Evolutionary conservation across 108 stramenopile species (phyloP).

Genomic region (Skeletonema tropicum): DNA sequence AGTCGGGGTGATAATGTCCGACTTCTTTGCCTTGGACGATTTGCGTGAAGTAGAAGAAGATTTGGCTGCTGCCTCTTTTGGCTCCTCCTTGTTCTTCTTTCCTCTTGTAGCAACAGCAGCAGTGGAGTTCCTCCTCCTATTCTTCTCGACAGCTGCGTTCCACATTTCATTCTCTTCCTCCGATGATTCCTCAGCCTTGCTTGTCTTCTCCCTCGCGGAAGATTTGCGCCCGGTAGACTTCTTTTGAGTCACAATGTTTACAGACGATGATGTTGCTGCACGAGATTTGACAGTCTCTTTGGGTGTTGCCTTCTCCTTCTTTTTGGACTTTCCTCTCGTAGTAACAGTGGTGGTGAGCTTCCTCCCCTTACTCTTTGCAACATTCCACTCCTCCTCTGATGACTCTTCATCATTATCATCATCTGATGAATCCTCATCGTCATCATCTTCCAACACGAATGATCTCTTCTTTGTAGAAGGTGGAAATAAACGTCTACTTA

Average conservation of each 20-base stretch:
- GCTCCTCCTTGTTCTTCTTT: not conserved
- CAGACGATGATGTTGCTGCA: not conserved
- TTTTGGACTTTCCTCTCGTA: slow-evolving; percentile 1
- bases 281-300: not conserved
- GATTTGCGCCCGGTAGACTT: not conserved
- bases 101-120: not conserved
- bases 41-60: not conserved
- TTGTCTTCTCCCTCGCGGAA: not conserved
- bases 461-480: slow-evolving; percentile 3
- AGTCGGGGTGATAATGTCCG: not conserved
- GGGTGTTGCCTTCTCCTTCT: not conserved
- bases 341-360: not conserved
- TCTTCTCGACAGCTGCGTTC: not conserved
- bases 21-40: not conserved
- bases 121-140: not conserved
- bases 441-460: not conserved
- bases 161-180: not conserved
- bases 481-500: slow-evolving; percentile 4
- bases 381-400: not conserved
- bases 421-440: not conserved
- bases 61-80: not conserved
- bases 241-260: not conserved
- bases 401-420: not conserved
- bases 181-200: not conserved
- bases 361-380: not conserved